Percentiles rank a stretch among this genome's conserved stretches.
These are phyloP conservation scores for Geranomyces michiganensis DNA, from an alignment of 192 early-diverging fungal genomes.

Conservation along the genomic window DNA sequence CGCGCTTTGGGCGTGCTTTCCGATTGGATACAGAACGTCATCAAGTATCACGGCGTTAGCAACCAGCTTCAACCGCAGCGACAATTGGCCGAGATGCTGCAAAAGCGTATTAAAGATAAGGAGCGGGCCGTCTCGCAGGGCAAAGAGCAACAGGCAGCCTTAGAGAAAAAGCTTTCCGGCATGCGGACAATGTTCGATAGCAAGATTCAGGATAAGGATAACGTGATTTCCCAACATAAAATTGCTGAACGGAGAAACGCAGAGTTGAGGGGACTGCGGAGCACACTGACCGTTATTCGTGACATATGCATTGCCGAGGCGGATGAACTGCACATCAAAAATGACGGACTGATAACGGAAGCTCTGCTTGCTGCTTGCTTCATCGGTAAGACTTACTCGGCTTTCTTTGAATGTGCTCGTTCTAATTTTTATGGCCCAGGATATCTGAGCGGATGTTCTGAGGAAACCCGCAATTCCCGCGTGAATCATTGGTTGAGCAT, in stretches of 20 bases:
- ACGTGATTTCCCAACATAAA: not conserved
- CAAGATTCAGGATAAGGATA: slow-evolving; percentile 37
- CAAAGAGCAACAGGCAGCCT: not conserved
- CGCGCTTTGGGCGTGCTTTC: slow-evolving; percentile 20
- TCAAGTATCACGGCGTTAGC: slow-evolving; percentile 15
- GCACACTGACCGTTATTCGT: not conserved
- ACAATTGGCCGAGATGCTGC: slow-evolving; percentile 12
- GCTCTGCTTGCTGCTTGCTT: slow-evolving; percentile 21
- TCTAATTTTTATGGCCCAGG: too few relatives aligned
- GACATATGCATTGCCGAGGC: slow-evolving; percentile 7
- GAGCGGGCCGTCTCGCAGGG: slow-evolving; percentile 4
- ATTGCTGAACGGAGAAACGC: slow-evolving; percentile 25
- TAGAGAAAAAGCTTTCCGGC: slow-evolving; percentile 20
- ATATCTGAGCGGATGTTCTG: too few relatives aligned
- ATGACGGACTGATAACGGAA: not conserved
- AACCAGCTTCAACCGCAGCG: slow-evolving; percentile 30
- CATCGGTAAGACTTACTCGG: not conserved
- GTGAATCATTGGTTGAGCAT: not conserved
- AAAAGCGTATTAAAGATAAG: slow-evolving; percentile 9
- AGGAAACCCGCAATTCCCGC: too few relatives aligned
- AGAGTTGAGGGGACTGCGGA: slow-evolving; percentile 10
- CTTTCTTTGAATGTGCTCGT: too few relatives aligned
- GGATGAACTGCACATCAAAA: slow-evolving; percentile 8
- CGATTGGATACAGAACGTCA: slow-evolving; percentile 33
- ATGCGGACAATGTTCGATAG: slow-evolving; percentile 34